Percentiles rank a stretch among this genome's conserved stretches.
phyloP scores from a whole-genome alignment of 345 rosid genomes.

The Clausena lansium region DNA sequence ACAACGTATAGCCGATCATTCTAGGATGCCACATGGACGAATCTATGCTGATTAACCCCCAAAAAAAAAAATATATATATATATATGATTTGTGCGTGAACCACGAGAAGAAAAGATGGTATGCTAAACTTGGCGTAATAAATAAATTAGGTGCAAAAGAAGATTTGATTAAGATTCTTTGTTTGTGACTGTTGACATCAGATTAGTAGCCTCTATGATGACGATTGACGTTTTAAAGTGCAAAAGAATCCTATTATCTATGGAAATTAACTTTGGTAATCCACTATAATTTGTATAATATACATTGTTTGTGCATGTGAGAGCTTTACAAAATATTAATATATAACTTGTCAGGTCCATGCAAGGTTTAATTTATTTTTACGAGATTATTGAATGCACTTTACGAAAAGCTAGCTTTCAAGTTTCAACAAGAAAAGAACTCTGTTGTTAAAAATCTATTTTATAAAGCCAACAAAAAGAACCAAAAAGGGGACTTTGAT shows the following conservation, averaged over 20 bases:
- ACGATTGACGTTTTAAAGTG: conserved; percentile 7
- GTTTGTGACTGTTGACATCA: conserved; percentile 9
- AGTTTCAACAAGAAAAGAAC: background rate
- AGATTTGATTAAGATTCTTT: conserved; percentile 10
- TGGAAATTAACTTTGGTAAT: background rate
- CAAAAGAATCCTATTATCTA: background rate
- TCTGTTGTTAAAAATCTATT: background rate
- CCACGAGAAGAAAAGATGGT: too few species aligned
- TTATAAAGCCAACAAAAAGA: background rate
- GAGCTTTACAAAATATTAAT: background rate
- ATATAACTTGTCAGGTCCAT: background rate
- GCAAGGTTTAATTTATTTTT: background rate
- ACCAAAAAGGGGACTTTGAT: background rate
- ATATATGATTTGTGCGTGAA: background rate
- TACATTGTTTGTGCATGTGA: conserved; percentile 1
- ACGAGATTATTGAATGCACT: conserved; percentile 1
- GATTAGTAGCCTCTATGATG: background rate
- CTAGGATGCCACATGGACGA: background rate
- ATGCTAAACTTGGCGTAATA: background rate
- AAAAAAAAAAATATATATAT: background rate
- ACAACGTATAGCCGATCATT: background rate
- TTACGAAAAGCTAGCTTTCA: background rate
- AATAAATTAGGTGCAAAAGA: background rate
- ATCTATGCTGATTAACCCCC: background rate
- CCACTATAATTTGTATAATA: background rate